Percentiles rank a stretch among this genome's conserved stretches.
Conservation (phyloP, 2,329 filamentous ascomycete genomes). For the Neofusicoccum kwambonambiense region DNA sequence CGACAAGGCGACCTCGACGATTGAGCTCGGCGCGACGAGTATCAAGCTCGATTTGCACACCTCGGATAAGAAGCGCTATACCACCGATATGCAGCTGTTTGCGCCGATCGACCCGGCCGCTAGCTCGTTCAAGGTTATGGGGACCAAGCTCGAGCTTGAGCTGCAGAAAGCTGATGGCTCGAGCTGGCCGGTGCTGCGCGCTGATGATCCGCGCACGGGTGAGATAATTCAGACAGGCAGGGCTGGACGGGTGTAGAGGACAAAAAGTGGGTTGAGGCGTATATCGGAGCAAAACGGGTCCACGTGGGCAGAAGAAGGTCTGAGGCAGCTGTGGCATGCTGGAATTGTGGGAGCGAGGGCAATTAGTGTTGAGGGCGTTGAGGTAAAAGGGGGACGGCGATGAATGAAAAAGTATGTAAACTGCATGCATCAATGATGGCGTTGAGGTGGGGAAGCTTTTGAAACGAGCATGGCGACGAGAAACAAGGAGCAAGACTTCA, state of each 20-base stretch:
- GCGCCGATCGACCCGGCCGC: slow-evolving; percentile 72
- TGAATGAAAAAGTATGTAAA: not conserved
- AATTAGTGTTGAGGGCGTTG: not conserved
- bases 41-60: slow-evolving; percentile 83
- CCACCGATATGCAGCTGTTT: slow-evolving; percentile 70
- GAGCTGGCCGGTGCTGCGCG: slow-evolving; percentile 82
- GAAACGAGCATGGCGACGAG: too few relatives aligned
- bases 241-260: slow-evolving; percentile 45
- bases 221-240: slow-evolving; percentile 89
- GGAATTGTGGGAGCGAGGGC: not conserved
- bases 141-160: slow-evolving; percentile 83
- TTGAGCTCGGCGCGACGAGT: slow-evolving; percentile 64
- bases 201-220: slow-evolving; percentile 68
- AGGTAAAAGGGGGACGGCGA: not conserved
- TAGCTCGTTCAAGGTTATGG: slow-evolving; percentile 77
- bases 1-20: slow-evolving; percentile 71
- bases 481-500: not conserved
- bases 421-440: not conserved
- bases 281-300: not conserved
- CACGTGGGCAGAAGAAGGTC: not conserved
- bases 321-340: not conserved
- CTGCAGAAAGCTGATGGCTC: slow-evolving; percentile 70
- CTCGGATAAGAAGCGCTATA: slow-evolving; percentile 79
- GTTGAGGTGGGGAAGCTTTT: not conserved
- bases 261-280: not conserved